Conservation (phyloP, 495 filamentous ascomycete species). For the Penicillium lividum region DNA sequence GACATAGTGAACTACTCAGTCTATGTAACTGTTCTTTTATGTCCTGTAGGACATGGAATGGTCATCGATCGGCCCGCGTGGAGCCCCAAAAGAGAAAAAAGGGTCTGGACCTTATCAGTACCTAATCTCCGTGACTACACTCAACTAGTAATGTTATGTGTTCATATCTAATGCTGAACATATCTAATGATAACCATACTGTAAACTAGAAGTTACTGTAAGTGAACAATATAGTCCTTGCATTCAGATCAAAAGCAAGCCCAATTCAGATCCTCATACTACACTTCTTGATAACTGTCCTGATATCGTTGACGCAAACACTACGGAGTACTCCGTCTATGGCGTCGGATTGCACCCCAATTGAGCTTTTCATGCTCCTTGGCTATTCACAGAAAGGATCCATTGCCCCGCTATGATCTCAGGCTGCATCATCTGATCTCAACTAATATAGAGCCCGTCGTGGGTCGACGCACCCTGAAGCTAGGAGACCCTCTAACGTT, state of each 20-base stretch:
- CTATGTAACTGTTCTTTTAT: no score
- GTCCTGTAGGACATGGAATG: background rate
- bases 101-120: constrained; percentile 14
- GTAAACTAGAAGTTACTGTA: background rate
- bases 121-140: constrained; percentile 1
- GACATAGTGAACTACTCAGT: background rate
- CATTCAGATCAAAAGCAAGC: background rate
- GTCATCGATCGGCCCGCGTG: constrained; percentile 15
- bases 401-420: constrained; percentile 3
- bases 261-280: background rate
- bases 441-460: constrained; percentile 6
- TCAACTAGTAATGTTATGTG: background rate
- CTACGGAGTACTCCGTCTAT: background rate
- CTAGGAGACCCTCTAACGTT: background rate
- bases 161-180: background rate
- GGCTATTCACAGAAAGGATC: background rate
- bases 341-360: background rate
- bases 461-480: background rate
- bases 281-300: background rate
- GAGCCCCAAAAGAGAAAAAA: background rate
- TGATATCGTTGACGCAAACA: background rate
- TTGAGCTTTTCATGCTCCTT: background rate
- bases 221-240: background rate
- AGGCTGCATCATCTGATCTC: constrained; percentile 1
- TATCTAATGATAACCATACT: background rate